Conservation (phyloP, 768 basidiomycete species). For the Phallus indusiatus region DNA sequence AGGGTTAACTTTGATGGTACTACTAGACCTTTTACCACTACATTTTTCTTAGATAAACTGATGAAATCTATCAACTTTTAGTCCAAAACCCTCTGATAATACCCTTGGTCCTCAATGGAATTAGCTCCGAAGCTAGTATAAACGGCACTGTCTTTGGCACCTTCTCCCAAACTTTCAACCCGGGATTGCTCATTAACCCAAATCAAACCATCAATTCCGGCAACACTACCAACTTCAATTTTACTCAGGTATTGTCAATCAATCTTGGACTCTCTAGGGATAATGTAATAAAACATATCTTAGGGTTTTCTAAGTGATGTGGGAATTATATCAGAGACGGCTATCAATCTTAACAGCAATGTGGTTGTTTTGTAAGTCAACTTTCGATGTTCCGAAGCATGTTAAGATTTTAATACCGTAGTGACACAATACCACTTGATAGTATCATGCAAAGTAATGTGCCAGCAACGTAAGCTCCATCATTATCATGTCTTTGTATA, state of each 20-base stretch:
- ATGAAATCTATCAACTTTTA: conserved; percentile 14
- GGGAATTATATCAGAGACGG: neutral
- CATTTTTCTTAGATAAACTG: too few relatives aligned
- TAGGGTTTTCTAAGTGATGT: neutral
- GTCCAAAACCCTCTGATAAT: conserved; percentile 2
- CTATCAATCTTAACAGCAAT: conserved; percentile 20
- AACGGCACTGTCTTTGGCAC: conserved; percentile 1
- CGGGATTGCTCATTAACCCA: neutral
- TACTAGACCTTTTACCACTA: neutral
- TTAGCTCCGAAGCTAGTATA: conserved; percentile 1
- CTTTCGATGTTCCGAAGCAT: conserved; percentile 24
- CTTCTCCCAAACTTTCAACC: conserved; percentile 5
- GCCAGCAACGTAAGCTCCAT: conserved; percentile 19
- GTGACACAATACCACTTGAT: conserved; percentile 25
- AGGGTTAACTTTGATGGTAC: neutral
- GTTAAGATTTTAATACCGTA: conserved; percentile 23
- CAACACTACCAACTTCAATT: neutral
- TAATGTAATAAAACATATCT: too few relatives aligned
- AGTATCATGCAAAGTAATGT: conserved; percentile 28
- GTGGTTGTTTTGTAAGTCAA: conserved; percentile 28
- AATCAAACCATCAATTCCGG: neutral
- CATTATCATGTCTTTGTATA: too few relatives aligned
- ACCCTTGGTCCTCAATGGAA: neutral
- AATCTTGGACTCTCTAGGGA: too few relatives aligned
- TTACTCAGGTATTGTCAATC: conserved; percentile 4